Evolutionary conservation across 768 basidiomycete species (phyloP), one percentile per base, ranked within the genome.

Genomic region (Clavulina sp.): DNA sequence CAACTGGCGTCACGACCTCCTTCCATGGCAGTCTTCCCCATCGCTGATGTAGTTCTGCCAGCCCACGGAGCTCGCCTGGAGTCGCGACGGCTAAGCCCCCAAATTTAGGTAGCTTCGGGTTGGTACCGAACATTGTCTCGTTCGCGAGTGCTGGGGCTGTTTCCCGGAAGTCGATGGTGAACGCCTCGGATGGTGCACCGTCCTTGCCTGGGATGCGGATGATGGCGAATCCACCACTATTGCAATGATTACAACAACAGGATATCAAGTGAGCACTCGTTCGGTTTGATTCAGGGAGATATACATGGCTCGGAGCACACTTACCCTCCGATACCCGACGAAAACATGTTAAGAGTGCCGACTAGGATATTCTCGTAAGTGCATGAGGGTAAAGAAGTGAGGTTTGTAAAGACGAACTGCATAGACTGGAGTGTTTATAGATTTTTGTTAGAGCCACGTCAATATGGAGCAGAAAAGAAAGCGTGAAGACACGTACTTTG

Each of bases 31-130:
- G 59, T 33, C 66, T 73, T 0, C 89, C 93, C 79, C 91, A 95
- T 24, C 79, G 73, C 38, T 70, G 68, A 64, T 92, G 82, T 0
- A 85, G 87, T 61, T 80, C 83, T 62, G 81, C 77, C 30, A 96
- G 72, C 6, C 92, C 95, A 23, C 81, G 74, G 43, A 97, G 63
- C 66, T 97, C 92, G 5, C 92, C 84, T 1, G 95, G 95, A 0
- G 95, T 81, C 23, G 76, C 92, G n/a, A 93, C 76, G 4, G 88
- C 64, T 50, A 96, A 67, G 3, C 95, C 92, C 3, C 95, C 93
- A 52, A 71, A 77, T 52, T 59, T 69, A 18, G 87, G 70, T 2
- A 70, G 66, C 3, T 62, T 56, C 2, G 83, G 70, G 40, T 77
- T 63, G 0, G 31, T 65, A 59, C 60, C 58, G 65, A 77, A 96